Base-by-base conservation (phyloP, 2,329 filamentous ascomycete genomes). In the Fusarium napiforme region DNA sequence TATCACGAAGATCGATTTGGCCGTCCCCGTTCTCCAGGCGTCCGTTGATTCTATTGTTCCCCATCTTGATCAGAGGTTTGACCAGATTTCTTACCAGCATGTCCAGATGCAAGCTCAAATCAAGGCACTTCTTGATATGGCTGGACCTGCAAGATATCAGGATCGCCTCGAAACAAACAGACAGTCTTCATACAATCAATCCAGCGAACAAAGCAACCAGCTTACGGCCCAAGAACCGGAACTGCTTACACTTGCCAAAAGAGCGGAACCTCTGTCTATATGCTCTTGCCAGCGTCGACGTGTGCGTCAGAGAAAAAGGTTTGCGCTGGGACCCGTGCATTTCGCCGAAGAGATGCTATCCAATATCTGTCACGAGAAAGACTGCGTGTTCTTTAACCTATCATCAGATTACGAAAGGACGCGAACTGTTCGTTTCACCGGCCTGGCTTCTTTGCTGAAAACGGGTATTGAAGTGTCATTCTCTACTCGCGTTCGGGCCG, bases 221-320 rank as follows among this genome's bases (percentile, higher is more conserved):
- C 9, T 49, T 30, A 0, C 7, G 1, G 4, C 19, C 3, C 0
- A 2, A 7, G 28, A 49, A n/a, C 21, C 3, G 4, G 7, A 30
- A 11, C 7, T n/a, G 2, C 9, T 0, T 9, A 3, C 28, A 10
- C 19, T 5, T 49, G 2, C 14, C 3, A 11, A 2, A 4, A n/a
- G 19, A 16, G 2, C 14, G 10, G 4, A 14, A 2, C 11, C 9
- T 7, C 2, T n/a, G 5, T 18, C 28, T 3, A n/a, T 12, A 5
- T 49, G 28, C 8, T 49, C 46, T 12, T 49, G 46, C 2, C 7
- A 6, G 15, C 10, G 3, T n/a, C 28, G 15, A n/a, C 15, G 21
- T 3, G 15, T 32, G 7, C 46, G 28, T 7, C 46, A n/a, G 2
- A 7, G 2, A 2, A 49, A n/a, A 18, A 3, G 7, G 10, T 9